These are phyloP conservation scores for Gossypium raimondii DNA, from an alignment of 345 rosid genomes.

Conservation along the genomic window DNA sequence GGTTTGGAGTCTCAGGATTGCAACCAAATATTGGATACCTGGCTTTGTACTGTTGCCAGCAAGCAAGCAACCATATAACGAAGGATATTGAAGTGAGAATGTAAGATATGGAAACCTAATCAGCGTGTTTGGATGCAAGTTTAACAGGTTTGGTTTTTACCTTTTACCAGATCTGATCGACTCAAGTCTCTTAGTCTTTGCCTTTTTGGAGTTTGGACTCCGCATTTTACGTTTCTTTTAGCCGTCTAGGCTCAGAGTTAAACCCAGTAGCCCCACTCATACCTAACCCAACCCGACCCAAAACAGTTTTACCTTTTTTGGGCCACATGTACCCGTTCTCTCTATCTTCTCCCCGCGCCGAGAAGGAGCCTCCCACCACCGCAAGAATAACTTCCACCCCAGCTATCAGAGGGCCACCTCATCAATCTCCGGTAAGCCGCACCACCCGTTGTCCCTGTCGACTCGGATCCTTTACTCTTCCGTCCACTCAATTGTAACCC, in stretches of 20 bases:
- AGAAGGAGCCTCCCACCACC: conserved; percentile 17
- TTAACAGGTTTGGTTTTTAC: background rate
- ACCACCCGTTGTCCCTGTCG: conserved; percentile 54
- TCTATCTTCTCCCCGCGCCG: too few species aligned
- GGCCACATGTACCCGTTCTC: too few species aligned
- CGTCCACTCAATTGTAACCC: conserved; percentile 38
- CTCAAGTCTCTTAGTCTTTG: background rate
- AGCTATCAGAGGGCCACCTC: conserved; percentile 65
- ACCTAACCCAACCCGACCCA: too few species aligned
- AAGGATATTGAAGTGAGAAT: background rate
- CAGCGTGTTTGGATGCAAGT: conserved; percentile 27
- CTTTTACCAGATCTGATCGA: background rate
- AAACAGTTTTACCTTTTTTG: too few species aligned
- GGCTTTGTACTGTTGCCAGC: background rate
- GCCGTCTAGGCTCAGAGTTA: too few species aligned
- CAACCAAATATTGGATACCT: background rate
- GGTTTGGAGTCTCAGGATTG: background rate
- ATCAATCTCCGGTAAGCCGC: conserved; percentile 39
- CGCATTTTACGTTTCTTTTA: background rate
- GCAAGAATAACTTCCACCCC: conserved; percentile 32
- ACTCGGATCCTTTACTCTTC: conserved; percentile 68
- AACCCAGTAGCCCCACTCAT: too few species aligned
- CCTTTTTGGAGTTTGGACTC: background rate
- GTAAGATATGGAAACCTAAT: conserved; percentile 34
- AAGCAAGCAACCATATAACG: background rate